These are phyloP conservation scores for Sphaerulina vaccinii DNA, from an alignment of 2,329 filamentous ascomycete genomes.

Conservation along the genomic window DNA sequence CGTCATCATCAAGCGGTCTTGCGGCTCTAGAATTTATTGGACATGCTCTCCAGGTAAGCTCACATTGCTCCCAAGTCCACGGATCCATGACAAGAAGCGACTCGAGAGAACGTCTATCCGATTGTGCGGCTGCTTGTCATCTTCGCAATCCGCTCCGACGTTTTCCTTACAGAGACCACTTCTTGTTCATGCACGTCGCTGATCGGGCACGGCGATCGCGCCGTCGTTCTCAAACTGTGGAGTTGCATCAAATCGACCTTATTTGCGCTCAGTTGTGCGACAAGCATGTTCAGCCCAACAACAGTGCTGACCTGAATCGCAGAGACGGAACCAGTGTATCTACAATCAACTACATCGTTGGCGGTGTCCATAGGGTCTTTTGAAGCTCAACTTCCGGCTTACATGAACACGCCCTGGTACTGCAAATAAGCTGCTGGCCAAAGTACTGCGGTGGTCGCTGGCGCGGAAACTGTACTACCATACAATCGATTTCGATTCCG, in stretches of 20 bases:
- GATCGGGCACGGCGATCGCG: neutral
- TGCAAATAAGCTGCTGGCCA: neutral
- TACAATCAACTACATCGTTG: neutral
- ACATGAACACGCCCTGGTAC: too few relatives aligned
- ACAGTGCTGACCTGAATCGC: conserved; percentile 4
- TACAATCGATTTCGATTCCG: neutral
- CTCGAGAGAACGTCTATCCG: neutral
- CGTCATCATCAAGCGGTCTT: too few relatives aligned
- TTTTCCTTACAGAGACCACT: neutral
- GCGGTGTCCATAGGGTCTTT: neutral
- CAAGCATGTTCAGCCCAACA: conserved; percentile 7
- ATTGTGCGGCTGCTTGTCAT: neutral
- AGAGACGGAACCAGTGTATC: conserved; percentile 1
- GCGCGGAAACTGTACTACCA: too few relatives aligned
- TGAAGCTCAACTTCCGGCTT: neutral
- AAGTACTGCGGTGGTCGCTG: neutral
- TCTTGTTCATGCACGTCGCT: neutral
- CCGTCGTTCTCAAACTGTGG: neutral
- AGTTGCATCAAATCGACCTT: neutral
- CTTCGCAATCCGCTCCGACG: neutral
- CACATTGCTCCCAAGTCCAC: neutral
- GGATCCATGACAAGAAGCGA: neutral
- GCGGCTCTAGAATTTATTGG: neutral
- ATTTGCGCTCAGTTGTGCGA: conserved; percentile 3
- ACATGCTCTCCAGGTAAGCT: conserved; percentile 7